phyloP scores from a whole-genome alignment of 192 early-diverging fungal genomes.

The Podila epigama region DNA sequence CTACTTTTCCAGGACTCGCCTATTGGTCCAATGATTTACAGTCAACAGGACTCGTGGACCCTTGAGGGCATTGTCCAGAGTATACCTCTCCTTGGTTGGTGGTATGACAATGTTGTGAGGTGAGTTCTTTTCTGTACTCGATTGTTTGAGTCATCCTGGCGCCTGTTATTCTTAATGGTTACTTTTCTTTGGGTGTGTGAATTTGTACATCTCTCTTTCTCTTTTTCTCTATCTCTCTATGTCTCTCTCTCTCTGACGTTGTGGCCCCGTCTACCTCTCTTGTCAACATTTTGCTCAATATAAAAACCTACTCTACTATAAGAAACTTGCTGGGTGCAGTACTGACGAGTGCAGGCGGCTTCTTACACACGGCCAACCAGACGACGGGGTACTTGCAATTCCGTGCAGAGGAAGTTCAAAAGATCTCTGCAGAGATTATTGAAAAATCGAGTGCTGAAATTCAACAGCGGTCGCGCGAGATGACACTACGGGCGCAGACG shows the following conservation, averaged over 20 bases:
- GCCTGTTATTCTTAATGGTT: too few species aligned
- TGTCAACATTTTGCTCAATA: background rate
- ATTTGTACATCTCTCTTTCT: background rate
- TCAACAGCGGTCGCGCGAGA: slow-evolving; percentile 29
- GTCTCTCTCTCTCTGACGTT: background rate
- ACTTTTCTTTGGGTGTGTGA: background rate
- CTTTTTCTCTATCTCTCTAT: background rate
- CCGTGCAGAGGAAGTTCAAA: slow-evolving; percentile 43
- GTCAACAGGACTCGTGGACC: slow-evolving; percentile 67
- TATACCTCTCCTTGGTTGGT: slow-evolving; percentile 60
- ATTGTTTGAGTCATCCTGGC: background rate
- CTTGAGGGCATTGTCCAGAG: slow-evolving; percentile 61
- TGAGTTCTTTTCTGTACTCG: background rate
- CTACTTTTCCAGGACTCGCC: slow-evolving; percentile 55
- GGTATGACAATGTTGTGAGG: slow-evolving; percentile 63
- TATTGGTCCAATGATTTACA: slow-evolving; percentile 56
- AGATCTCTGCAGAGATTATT: slow-evolving; percentile 35
- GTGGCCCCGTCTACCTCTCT: background rate
- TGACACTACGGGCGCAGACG: slow-evolving; percentile 28
- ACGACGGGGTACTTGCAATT: slow-evolving; percentile 44
- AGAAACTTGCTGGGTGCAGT: slow-evolving; percentile 56
- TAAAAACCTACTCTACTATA: background rate
- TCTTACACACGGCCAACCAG: slow-evolving; percentile 56
- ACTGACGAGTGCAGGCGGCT: slow-evolving; percentile 56
- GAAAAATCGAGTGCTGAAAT: slow-evolving; percentile 44